Conservation (phyloP, 2,329 filamentous ascomycete genomes). For the Xylariaceae sp. region DNA sequence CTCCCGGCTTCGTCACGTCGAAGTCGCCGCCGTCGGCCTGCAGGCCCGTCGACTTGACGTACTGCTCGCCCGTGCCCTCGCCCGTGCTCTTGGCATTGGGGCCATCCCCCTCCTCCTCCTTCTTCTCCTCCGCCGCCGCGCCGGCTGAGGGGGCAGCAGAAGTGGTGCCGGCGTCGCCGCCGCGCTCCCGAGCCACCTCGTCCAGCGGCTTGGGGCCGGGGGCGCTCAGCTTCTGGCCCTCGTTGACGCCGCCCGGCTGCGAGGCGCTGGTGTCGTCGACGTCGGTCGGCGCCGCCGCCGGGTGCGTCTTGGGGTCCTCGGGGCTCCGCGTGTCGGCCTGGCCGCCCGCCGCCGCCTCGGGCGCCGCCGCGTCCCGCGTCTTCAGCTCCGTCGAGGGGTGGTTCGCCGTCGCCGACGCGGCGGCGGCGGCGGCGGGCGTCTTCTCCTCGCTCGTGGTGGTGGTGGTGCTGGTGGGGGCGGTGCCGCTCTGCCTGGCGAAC, state of each 20-base stretch:
- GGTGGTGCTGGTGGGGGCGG: conserved; percentile 8
- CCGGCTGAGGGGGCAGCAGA: conserved; percentile 21
- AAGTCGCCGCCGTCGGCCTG: conserved; percentile 60
- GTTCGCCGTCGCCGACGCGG: conserved; percentile 16
- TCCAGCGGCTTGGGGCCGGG: conserved; percentile 36
- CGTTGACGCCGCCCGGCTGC: conserved; percentile 23
- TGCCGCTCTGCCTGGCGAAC: conserved; percentile 15
- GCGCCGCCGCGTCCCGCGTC: conserved; percentile 9
- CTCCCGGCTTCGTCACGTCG: conserved; percentile 56
- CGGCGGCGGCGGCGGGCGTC: conserved; percentile 16
- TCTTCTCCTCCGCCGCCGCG: conserved; percentile 24
- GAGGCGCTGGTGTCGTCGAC: conserved; percentile 28
- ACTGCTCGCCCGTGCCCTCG: conserved; percentile 47
- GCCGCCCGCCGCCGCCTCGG: conserved; percentile 18
- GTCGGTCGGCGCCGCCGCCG: conserved; percentile 28
- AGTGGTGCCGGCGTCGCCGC: conserved; percentile 20
- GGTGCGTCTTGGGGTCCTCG: conserved; percentile 27
- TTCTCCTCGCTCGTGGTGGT: conserved; percentile 3
- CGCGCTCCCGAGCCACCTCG: conserved; percentile 21
- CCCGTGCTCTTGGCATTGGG: conserved; percentile 26
- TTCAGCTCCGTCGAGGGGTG: conserved; percentile 22
- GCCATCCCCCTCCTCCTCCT: conserved; percentile 13
- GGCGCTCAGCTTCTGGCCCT: conserved; percentile 29
- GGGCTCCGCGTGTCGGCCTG: conserved; percentile 36
- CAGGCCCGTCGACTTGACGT: conserved; percentile 51